These are phyloP conservation scores for Amanita inopinata DNA, from an alignment of 768 basidiomycete genomes.

Conservation along the genomic window DNA sequence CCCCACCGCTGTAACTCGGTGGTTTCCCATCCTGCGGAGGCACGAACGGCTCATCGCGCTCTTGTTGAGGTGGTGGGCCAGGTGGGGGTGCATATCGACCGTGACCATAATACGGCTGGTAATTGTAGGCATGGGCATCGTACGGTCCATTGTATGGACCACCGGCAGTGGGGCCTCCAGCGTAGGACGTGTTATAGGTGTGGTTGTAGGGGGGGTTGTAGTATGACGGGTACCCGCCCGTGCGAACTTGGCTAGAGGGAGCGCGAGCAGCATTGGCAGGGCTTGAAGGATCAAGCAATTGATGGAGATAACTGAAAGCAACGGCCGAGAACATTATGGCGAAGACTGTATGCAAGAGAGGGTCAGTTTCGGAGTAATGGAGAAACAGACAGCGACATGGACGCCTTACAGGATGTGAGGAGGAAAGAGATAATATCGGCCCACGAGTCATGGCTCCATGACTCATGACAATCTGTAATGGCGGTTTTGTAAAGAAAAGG, in stretches of 20 bases:
- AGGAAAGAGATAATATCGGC: conserved; percentile 56
- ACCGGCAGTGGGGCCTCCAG: too few species aligned
- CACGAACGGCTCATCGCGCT: conserved; percentile 22
- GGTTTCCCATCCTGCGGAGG: conserved; percentile 31
- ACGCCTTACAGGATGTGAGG: conserved; percentile 45
- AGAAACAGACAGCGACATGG: neutral
- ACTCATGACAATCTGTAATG: conserved; percentile 46
- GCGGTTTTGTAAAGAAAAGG: conserved; percentile 9
- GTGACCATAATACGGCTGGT: conserved; percentile 13
- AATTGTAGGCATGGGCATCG: conserved; percentile 16
- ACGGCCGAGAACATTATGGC: conserved; percentile 52
- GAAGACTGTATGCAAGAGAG: conserved; percentile 33
- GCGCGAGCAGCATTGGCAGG: conserved; percentile 40
- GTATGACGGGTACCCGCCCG: conserved; percentile 32
- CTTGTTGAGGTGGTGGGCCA: conserved; percentile 33
- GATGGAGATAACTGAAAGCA: conserved; percentile 66
- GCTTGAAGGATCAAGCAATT: conserved; percentile 60
- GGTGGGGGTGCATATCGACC: conserved; percentile 37
- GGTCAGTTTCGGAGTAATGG: neutral
- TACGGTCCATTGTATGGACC: conserved; percentile 19
- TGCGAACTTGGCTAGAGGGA: conserved; percentile 29
- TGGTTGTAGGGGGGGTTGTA: conserved; percentile 55
- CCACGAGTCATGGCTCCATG: conserved; percentile 61
- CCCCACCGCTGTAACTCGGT: conserved; percentile 37
- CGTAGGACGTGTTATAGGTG: too few species aligned